Evolutionary conservation across 2,329 filamentous ascomycete species (phyloP).

Genomic region (Didymella pomorum): DNA sequence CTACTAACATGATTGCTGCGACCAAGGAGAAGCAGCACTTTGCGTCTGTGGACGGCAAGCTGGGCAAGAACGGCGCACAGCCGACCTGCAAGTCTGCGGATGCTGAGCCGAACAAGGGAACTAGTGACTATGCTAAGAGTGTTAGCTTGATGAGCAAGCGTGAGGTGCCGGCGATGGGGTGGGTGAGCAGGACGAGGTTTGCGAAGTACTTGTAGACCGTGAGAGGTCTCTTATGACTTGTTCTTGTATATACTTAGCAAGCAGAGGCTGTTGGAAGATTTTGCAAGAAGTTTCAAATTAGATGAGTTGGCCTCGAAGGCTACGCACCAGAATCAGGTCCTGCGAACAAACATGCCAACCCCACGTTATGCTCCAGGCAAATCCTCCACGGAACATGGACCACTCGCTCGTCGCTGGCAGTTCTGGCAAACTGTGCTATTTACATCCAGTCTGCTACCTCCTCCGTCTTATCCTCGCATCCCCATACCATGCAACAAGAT

Average conservation of each 20-base stretch:
- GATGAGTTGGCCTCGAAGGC: background rate
- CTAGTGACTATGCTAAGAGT: conserved; percentile 53
- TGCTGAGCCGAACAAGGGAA: conserved; percentile 54
- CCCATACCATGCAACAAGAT: no score
- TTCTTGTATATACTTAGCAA: conserved; percentile 13
- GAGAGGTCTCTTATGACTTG: background rate
- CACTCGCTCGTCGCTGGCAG: no score
- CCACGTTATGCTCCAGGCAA: no score
- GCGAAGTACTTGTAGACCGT: conserved; percentile 9
- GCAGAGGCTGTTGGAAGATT: background rate
- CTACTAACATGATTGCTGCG: conserved; percentile 53
- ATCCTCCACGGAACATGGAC: no score
- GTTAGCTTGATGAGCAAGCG: conserved; percentile 37
- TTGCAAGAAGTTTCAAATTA: background rate
- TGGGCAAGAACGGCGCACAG: conserved; percentile 44
- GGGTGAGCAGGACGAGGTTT: conserved; percentile 16
- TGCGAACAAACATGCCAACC: no score
- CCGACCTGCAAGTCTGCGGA: conserved; percentile 51
- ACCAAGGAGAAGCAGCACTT: conserved; percentile 50
- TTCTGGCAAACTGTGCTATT: no score
- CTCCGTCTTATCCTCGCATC: no score
- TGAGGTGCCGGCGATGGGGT: conserved; percentile 13
- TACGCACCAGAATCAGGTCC: background rate
- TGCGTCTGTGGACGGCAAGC: conserved; percentile 45
- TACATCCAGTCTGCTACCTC: no score